Evolutionary conservation across 371 early-diverging fungal genomes (phyloP).

Genomic region (Phascolomyces articulosus): DNA sequence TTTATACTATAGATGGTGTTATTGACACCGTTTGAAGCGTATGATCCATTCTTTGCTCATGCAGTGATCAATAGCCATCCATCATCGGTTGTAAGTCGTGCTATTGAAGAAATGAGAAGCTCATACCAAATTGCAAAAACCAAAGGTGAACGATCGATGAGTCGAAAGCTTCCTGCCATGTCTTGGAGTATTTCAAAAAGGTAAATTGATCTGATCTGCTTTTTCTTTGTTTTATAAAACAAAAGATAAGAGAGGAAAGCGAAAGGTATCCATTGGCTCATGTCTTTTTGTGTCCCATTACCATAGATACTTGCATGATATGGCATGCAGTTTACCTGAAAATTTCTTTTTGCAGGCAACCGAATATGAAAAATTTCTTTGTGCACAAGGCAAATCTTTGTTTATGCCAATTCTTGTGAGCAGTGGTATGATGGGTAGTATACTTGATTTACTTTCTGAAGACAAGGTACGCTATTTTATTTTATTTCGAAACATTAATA

Average conservation of each 20-base stretch:
- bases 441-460: conserved; percentile 24
- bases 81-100: conserved; percentile 8
- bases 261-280: no score
- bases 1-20: conserved; percentile 48
- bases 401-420: conserved; percentile 15
- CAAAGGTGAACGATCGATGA: conserved; percentile 17
- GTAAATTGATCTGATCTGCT: no score
- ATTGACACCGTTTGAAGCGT: conserved; percentile 54
- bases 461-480: conserved; percentile 29
- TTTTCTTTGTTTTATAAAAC: no score
- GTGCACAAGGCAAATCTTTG: background rate
- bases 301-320: conserved; percentile 17
- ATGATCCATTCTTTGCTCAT: conserved; percentile 49
- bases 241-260: background rate
- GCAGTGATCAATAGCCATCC: conserved; percentile 38
- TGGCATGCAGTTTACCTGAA: conserved; percentile 22
- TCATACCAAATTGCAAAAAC: conserved; percentile 31
- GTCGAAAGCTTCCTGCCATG: conserved; percentile 58
- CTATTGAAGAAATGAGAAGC: conserved; percentile 19
- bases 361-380: conserved; percentile 25
- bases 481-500: no score
- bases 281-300: no score
- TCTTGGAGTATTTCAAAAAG: conserved; percentile 39
- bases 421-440: conserved; percentile 42
- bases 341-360: conserved; percentile 31